A percentile compares a stretch with the other conserved stretches of the same genome.
phyloP scores from a whole-genome alignment of 2,329 filamentous ascomycete species.

The Beauveria sp. region DNA sequence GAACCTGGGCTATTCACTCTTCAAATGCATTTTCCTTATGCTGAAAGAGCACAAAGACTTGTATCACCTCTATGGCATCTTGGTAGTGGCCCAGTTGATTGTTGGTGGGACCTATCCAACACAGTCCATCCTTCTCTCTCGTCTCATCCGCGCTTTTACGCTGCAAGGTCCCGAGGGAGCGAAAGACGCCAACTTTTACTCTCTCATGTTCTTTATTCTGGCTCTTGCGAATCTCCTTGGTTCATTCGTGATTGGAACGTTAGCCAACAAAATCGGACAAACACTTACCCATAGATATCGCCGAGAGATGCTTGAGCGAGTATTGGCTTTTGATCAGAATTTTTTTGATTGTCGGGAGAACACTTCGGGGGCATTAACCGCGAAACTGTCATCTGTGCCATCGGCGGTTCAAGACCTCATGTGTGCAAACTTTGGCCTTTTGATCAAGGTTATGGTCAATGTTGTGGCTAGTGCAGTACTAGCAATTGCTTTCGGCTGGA shows the following conservation, averaged over 20 bases:
- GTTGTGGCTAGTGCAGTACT: slow-evolving; percentile 32
- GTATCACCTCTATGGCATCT: not conserved
- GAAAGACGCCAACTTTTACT: slow-evolving; percentile 34
- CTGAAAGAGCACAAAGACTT: not conserved
- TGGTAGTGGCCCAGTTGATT: not conserved
- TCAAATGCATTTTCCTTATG: not conserved
- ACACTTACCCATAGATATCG: not conserved
- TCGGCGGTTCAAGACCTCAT: slow-evolving; percentile 26
- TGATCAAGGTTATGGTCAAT: slow-evolving; percentile 31
- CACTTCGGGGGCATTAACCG: not conserved
- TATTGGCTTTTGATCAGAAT: not conserved
- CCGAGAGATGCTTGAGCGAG: not conserved
- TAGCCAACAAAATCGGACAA: not conserved
- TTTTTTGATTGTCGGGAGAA: not conserved
- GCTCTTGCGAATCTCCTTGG: slow-evolving; percentile 30
- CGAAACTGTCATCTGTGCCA: not conserved
- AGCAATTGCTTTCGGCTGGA: slow-evolving; percentile 38
- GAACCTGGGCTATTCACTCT: not conserved
- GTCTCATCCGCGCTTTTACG: not conserved
- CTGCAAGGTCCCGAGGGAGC: not conserved
- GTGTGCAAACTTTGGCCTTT: slow-evolving; percentile 27
- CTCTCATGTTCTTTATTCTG: slow-evolving; percentile 39
- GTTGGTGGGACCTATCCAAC: not conserved
- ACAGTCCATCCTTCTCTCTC: not conserved
- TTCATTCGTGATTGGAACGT: not conserved